Evolutionary conservation across 2,329 filamentous ascomycete genomes (phyloP).

Genomic region (Sarocladiaceae sp.): DNA sequence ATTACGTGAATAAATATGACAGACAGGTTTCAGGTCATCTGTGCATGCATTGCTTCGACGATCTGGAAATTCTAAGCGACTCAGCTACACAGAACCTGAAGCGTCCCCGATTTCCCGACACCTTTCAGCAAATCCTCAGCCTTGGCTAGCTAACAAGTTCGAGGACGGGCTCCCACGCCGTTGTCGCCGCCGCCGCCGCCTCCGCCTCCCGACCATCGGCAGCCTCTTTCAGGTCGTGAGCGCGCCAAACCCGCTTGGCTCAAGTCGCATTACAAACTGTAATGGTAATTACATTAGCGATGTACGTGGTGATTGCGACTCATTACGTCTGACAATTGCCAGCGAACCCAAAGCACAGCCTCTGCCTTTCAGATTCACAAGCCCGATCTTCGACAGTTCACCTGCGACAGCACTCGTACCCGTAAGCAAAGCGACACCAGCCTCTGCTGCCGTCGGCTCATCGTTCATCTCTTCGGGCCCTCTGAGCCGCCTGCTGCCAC

Average conservation of each 20-base stretch:
- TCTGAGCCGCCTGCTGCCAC: neutral
- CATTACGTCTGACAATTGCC: neutral
- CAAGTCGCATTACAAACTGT: constrained; percentile 1
- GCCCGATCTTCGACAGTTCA: constrained; percentile 1
- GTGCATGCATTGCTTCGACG: too few species aligned
- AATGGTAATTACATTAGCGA: neutral
- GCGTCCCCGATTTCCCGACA: neutral
- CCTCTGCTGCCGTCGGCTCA: constrained; percentile 3
- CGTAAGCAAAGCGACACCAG: neutral
- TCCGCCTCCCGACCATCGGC: constrained; percentile 3
- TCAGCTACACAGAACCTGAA: too few species aligned
- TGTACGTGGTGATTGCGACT: constrained; percentile 3
- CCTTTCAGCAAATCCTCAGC: neutral
- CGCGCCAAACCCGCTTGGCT: constrained; percentile 8
- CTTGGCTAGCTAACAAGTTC: constrained; percentile 1
- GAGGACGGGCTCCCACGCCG: neutral
- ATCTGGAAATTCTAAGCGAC: too few species aligned
- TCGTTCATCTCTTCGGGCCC: neutral
- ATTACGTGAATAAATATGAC: too few species aligned
- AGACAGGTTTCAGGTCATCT: too few species aligned
- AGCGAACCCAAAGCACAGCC: neutral
- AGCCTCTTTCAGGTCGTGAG: neutral
- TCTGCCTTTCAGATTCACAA: neutral
- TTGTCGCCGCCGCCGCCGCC: neutral
- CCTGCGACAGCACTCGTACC: neutral